These are phyloP conservation scores for Globisporangium okanoganense DNA, from an alignment of 352 stramenopile genomes.

Conservation along the genomic window DNA sequence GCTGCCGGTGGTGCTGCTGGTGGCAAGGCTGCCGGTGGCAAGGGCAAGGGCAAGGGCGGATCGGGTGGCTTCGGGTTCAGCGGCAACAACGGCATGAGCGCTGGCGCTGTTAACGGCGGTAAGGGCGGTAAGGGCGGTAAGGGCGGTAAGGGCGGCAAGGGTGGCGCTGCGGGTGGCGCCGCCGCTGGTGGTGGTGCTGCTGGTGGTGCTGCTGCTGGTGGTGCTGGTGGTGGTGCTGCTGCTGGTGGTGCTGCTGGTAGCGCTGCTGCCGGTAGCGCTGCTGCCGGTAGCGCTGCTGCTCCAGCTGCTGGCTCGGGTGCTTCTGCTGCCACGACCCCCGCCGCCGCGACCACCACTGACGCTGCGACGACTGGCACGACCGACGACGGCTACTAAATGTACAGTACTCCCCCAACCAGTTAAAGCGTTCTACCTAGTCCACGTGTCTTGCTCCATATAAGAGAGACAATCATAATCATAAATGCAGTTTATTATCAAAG, in stretches of 20 bases:
- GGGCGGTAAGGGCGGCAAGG: background rate
- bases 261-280: background rate
- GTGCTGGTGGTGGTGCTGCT: background rate
- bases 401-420: background rate
- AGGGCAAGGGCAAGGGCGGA: background rate
- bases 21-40: background rate
- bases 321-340: background rate
- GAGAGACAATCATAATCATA: background rate
- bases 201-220: background rate
- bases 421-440: background rate
- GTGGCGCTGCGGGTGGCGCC: background rate
- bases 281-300: background rate
- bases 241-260: background rate
- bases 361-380: background rate
- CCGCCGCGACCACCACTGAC: background rate
- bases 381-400: background rate
- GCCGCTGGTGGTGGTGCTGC: background rate
- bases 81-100: slow-evolving; percentile 1
- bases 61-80: background rate
- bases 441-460: background rate
- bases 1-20: background rate
- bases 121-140: background rate
- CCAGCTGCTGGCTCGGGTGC: background rate
- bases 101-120: background rate
- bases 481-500: background rate